Conservation (phyloP, 306 rosid species). For the Fragaria nilgerrensis region DNA sequence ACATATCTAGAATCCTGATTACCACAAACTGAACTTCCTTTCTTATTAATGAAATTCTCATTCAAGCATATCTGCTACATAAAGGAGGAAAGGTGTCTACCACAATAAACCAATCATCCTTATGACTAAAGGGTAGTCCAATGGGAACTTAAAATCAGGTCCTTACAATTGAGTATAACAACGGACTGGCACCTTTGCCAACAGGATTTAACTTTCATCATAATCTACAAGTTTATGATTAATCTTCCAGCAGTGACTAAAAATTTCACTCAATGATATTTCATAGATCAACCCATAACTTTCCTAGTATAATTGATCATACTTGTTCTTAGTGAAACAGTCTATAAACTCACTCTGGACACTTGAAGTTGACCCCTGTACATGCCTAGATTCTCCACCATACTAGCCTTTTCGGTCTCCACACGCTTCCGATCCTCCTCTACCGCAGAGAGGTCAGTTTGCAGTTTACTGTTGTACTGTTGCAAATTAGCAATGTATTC, state of each 20-base stretch:
- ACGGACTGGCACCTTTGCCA: not conserved
- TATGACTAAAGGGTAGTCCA: not conserved
- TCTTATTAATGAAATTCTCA: not conserved
- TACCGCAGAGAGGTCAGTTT: conserved; percentile 79
- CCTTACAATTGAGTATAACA: not conserved
- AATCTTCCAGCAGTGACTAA: not conserved
- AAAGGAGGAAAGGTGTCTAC: not conserved
- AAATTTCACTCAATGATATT: not conserved
- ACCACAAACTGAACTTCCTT: not conserved
- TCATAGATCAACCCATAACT: not conserved
- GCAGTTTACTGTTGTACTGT: conserved; percentile 92
- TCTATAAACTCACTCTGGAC: conserved; percentile 61
- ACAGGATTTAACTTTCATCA: not conserved
- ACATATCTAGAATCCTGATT: not conserved
- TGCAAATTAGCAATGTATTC: conserved; percentile 94
- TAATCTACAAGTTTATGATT: not conserved
- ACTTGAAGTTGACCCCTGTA: conserved; percentile 78
- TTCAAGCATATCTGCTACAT: not conserved
- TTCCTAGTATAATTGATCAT: not conserved
- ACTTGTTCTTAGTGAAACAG: not conserved
- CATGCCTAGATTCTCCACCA: conserved; percentile 72
- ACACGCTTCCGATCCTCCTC: conserved; percentile 83
- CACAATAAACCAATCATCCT: not conserved
- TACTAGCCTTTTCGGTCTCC: conserved; percentile 81
- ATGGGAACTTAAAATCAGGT: not conserved